Evolutionary conservation across 2,329 filamentous ascomycete genomes (phyloP).

Genomic region (Aspergillus uvarum): DNA sequence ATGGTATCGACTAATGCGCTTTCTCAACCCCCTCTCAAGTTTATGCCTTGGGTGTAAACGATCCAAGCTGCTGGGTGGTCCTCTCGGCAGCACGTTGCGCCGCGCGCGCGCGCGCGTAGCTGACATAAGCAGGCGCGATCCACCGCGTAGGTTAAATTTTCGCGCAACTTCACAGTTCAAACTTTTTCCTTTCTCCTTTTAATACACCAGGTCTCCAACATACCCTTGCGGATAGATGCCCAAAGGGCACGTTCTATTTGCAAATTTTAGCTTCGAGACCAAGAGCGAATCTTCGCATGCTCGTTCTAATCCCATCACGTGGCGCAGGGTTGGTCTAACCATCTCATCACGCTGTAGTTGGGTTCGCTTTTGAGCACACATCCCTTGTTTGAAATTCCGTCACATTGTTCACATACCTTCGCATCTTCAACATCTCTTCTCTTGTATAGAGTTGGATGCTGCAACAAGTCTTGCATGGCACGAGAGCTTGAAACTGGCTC

Average conservation of each 20-base stretch:
- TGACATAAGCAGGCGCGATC: conserved; percentile 16
- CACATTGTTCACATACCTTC: conserved; percentile 3
- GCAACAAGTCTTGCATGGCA: neutral
- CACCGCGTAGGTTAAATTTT: conserved; percentile 22
- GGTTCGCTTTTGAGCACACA: conserved; percentile 50
- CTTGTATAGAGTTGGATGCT: neutral
- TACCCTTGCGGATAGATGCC: conserved; percentile 45
- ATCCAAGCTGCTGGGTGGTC: too few relatives aligned
- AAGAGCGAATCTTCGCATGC: conserved; percentile 38
- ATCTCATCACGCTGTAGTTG: conserved; percentile 31
- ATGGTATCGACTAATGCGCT: too few relatives aligned
- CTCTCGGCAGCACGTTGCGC: neutral
- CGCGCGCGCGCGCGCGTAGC: neutral
- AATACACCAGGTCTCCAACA: conserved; percentile 45
- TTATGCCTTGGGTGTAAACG: too few relatives aligned
- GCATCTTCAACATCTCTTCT: neutral
- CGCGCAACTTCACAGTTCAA: conserved; percentile 15
- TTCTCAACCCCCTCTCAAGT: too few relatives aligned
- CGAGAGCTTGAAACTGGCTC: neutral
- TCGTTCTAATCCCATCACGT: conserved; percentile 46
- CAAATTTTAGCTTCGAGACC: conserved; percentile 47
- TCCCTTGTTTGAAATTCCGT: conserved; percentile 9
- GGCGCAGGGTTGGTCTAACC: conserved; percentile 21
- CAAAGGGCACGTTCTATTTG: conserved; percentile 33
- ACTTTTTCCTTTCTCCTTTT: conserved; percentile 26